Percentiles rank a stretch among this genome's conserved stretches.
Conservation (phyloP, 352 stramenopile species). For the Phytopythium kandeliae region DNA sequence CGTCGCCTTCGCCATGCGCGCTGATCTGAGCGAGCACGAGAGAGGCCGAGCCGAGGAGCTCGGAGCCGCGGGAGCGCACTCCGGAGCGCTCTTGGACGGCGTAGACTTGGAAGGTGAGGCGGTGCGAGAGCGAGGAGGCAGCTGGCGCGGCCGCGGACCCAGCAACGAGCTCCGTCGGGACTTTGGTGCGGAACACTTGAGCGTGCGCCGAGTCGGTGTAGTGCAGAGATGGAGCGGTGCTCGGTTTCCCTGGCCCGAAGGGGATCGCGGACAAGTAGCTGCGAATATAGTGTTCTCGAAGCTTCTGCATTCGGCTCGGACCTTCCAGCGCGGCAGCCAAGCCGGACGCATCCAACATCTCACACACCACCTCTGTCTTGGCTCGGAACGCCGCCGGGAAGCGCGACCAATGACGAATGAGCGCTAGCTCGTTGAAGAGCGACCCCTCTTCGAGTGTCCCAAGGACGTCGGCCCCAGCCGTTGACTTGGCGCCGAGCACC, state of each 20-base stretch:
- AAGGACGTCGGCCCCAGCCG: conserved; percentile 27
- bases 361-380: conserved; percentile 22
- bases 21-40: conserved; percentile 47
- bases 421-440: conserved; percentile 50
- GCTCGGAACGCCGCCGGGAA: conserved; percentile 36
- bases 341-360: conserved; percentile 29
- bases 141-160: conserved; percentile 6
- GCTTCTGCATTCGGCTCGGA: conserved; percentile 9
- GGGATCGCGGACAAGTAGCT: conserved; percentile 3
- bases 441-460: conserved; percentile 15
- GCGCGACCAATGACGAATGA: conserved; percentile 42
- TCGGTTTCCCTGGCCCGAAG: neutral
- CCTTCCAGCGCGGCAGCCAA: conserved; percentile 32
- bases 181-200: conserved; percentile 47
- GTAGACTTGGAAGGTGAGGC: conserved; percentile 34
- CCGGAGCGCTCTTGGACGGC: conserved; percentile 13
- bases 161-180: conserved; percentile 23
- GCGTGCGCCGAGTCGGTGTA: conserved; percentile 31
- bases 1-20: conserved; percentile 39
- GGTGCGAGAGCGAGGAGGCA: conserved; percentile 18
- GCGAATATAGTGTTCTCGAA: conserved; percentile 40
- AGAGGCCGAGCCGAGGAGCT: conserved; percentile 29
- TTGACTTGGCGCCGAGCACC: conserved; percentile 36
- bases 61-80: conserved; percentile 6
- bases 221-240: conserved; percentile 5